Evolutionary conservation across 2,329 filamentous ascomycete species (phyloP).

Genomic region (Annulohypoxylon truncatum): DNA sequence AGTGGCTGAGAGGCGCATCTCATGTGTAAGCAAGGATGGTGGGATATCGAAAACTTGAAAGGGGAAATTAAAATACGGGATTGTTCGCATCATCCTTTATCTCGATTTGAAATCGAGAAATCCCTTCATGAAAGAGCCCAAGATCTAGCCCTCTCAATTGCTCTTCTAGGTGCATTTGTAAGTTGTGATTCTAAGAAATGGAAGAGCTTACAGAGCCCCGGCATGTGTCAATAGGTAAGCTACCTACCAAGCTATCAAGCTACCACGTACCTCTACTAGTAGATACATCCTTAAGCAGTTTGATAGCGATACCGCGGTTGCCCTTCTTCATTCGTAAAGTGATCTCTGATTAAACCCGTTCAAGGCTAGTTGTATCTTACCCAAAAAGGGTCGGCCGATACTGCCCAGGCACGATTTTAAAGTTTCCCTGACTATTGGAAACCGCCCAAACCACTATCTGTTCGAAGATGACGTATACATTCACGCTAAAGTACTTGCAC

Average conservation of each 20-base stretch:
- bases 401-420: conserved; percentile 16
- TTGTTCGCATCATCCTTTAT: conserved; percentile 1
- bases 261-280: not conserved
- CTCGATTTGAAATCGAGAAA: not conserved
- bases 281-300: not conserved
- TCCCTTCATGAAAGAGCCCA: not conserved
- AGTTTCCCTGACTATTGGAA: conserved; percentile 32
- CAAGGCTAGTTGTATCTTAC: conserved; percentile 19
- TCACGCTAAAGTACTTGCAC: not conserved
- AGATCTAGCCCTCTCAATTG: not conserved
- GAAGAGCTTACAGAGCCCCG: not conserved
- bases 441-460: conserved; percentile 17
- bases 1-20: conserved; percentile 15
- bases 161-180: not conserved
- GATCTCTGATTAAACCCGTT: conserved; percentile 17
- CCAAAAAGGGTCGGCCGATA: conserved; percentile 16
- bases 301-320: conserved; percentile 23
- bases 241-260: no score
- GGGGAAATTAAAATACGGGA: conserved; percentile 33
- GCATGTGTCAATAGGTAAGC: not conserved
- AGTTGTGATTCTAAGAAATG: not conserved
- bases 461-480: conserved; percentile 36
- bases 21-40: conserved; percentile 22
- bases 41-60: conserved; percentile 28
- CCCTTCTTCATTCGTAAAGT: conserved; percentile 25